Evolutionary conservation across 306 rosid genomes (phyloP).

Genomic region (Sicyos edulis): DNA sequence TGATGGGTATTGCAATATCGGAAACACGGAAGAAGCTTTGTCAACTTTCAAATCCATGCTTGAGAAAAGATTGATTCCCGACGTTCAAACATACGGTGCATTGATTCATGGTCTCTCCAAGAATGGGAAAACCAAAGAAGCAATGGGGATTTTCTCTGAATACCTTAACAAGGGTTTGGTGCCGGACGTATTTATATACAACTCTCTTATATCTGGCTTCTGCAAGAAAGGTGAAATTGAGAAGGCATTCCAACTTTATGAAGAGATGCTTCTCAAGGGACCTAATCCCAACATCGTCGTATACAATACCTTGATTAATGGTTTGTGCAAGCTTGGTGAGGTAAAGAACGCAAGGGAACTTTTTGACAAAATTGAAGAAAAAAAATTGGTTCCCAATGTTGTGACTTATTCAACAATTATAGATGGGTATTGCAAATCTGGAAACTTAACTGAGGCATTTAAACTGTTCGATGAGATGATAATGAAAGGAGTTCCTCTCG

Average conservation of each 20-base stretch:
- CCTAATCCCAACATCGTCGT: slow-evolving; percentile 35
- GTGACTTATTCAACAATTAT: slow-evolving; percentile 41
- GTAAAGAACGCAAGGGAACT: slow-evolving; percentile 32
- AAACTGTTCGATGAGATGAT: slow-evolving; percentile 34
- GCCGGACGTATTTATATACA: slow-evolving; percentile 39
- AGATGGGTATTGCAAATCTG: slow-evolving; percentile 38
- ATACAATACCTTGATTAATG: slow-evolving; percentile 37
- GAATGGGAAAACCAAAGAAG: slow-evolving; percentile 43
- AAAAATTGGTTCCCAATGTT: slow-evolving; percentile 31
- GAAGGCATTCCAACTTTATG: slow-evolving; percentile 31
- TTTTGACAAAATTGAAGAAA: slow-evolving; percentile 33
- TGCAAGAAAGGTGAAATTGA: slow-evolving; percentile 34
- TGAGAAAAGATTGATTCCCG: slow-evolving; percentile 29
- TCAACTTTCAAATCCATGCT: slow-evolving; percentile 36
- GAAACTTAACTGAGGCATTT: slow-evolving; percentile 35
- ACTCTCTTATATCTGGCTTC: slow-evolving; percentile 38
- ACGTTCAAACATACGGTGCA: slow-evolving; percentile 31
- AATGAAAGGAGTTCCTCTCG: slow-evolving; percentile 30
- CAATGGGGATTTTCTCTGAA: slow-evolving; percentile 34
- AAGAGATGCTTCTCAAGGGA: slow-evolving; percentile 36
- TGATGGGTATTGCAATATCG: slow-evolving; percentile 36
- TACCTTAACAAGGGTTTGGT: slow-evolving; percentile 33
- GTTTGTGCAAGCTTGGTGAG: slow-evolving; percentile 42
- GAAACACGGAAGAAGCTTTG: slow-evolving; percentile 32
- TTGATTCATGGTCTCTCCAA: slow-evolving; percentile 34